Evolutionary conservation across 2,329 filamentous ascomycete species (phyloP), one percentile per base, ranked within the genome.

Genomic region (Colletotrichum caudatum): DNA sequence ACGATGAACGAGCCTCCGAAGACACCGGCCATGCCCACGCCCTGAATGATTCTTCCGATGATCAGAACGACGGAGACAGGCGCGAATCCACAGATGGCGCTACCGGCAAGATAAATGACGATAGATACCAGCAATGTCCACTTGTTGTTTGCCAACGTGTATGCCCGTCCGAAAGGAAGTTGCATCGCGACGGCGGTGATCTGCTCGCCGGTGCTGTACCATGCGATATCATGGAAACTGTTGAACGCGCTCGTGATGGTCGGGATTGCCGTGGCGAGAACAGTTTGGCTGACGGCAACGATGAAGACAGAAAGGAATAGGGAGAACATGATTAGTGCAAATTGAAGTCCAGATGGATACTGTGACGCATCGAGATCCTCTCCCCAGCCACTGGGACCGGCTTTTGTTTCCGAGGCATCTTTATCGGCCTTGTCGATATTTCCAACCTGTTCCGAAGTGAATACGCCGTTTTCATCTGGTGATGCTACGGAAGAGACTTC

Each of bases 221-320:
- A 85, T 44, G 81, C 82, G 23, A 86, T 80, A 64, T 85, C 83
- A 29, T 79, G 76, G 2, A 84, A 77, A 46, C 82, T 78, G 16
- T 82, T 76, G 71, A 83, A 78, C 33, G 79, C 75, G 66, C 76
- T 72, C 8, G 78, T 77, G 50, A 81, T 80, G 18, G 76, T 77
- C 3, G 80, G 80, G 37, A 80, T 76, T 8, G 81, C 80, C 3
- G 80, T 83, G 8, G 81, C 76, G 39, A 83, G 78, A 58, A 83
- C 82, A 16, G 79, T 80, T 11, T 63, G 60, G 14, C 60, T 50
- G 12, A 63, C 44, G 29, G 48, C 60, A 3, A 50, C 60, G n/a
- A 63, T 48, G 18, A 66, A 59, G 33, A 66, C 64, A 2, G 64
- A 60, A 3, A 41, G 8, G 23, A 66, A 66, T 12, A 66, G 18